Conservation (phyloP, 2,329 filamentous ascomycete species). For the Biscogniauxia sp. region DNA sequence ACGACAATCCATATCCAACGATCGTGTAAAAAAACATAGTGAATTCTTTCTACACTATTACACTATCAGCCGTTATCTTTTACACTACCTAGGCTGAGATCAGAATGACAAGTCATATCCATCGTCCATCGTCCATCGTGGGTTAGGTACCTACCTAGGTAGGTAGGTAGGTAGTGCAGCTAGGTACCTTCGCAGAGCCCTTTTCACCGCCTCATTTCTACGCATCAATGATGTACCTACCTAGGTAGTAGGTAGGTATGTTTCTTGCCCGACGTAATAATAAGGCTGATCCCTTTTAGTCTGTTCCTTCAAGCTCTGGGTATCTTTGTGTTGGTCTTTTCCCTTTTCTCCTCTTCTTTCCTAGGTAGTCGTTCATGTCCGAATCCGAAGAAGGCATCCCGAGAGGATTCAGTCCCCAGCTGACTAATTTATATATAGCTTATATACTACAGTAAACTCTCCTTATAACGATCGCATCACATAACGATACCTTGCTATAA, state of each 20-base stretch:
- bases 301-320: neutral
- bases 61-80: too few relatives aligned
- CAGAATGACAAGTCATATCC: too few relatives aligned
- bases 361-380: neutral
- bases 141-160: too few relatives aligned
- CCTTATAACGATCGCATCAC: too few relatives aligned
- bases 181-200: neutral
- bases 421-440: neutral
- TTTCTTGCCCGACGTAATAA: neutral
- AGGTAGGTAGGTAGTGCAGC: too few relatives aligned
- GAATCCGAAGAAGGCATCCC: neutral
- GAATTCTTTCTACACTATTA: neutral
- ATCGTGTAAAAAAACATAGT: neutral
- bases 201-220: neutral
- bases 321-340: neutral
- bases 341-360: neutral
- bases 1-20: too few relatives aligned
- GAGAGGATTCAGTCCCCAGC: neutral
- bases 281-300: neutral
- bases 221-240: neutral
- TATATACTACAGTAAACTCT: too few relatives aligned
- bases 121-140: too few relatives aligned
- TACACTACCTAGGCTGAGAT: too few relatives aligned
- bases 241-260: too few relatives aligned
- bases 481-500: too few relatives aligned